Conservation (phyloP, 257 asterid genomes). For the Haberlea rhodopensis region DNA sequence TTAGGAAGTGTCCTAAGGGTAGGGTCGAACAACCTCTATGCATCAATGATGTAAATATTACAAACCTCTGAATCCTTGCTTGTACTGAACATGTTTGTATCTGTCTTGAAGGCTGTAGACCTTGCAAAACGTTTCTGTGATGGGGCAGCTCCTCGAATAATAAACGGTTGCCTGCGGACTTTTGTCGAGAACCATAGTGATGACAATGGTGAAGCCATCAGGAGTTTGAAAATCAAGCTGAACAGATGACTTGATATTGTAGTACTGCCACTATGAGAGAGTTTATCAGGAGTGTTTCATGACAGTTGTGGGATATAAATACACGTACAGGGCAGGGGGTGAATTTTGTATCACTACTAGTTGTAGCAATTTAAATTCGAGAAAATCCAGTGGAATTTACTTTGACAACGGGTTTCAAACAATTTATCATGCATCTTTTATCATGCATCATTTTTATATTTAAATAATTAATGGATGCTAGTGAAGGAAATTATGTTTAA, state of each 20-base stretch:
- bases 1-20: too few species aligned
- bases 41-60: too few species aligned
- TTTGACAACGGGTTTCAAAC: not conserved
- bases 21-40: too few species aligned
- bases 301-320: not conserved
- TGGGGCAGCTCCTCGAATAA: slow-evolving; percentile 88
- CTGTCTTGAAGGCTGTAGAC: slow-evolving; percentile 73
- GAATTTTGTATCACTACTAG: not conserved
- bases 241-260: not conserved
- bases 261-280: not conserved
- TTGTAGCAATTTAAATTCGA: not conserved
- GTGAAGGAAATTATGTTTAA: too few species aligned
- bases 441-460: too few species aligned
- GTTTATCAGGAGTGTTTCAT: not conserved
- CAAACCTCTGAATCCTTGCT: not conserved
- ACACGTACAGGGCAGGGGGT: not conserved
- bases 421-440: not conserved
- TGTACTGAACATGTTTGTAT: slow-evolving; percentile 7
- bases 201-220: slow-evolving; percentile 24
- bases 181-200: slow-evolving; percentile 44
- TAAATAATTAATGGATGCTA: too few species aligned
- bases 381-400: not conserved
- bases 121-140: slow-evolving; percentile 97
- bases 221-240: slow-evolving; percentile 27
- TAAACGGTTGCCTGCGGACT: slow-evolving; percentile 87